A percentile compares a stretch with the other conserved stretches of the same genome.
Conservation (phyloP, 257 asterid species). For the Agastache rugosa region DNA sequence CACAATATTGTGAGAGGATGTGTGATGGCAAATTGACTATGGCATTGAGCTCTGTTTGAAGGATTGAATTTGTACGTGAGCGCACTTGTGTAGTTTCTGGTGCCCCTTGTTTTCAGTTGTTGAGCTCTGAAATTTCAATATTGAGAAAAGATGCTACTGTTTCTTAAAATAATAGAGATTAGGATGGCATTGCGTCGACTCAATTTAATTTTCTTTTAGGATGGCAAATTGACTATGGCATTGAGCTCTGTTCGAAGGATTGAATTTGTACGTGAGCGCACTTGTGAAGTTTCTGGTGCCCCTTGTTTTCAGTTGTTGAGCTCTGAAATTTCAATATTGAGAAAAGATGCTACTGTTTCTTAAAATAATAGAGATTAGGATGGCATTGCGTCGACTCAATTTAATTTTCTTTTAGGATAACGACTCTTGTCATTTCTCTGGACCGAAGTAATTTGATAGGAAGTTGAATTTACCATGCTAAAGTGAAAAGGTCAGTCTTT, state of each 20-base stretch:
- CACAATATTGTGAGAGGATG: background rate
- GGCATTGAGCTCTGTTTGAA: background rate
- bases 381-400: background rate
- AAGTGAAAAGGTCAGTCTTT: background rate
- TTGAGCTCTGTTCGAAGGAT: background rate
- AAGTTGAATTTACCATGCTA: background rate
- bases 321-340: background rate
- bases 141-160: background rate
- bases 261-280: background rate
- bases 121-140: background rate
- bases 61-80: background rate
- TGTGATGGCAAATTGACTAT: background rate
- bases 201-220: too few relatives aligned
- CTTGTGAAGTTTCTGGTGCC: background rate
- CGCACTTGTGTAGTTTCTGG: background rate
- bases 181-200: background rate
- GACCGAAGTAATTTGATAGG: background rate
- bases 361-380: background rate
- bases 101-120: background rate
- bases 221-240: background rate
- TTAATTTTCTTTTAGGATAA: too few relatives aligned
- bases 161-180: background rate
- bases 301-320: background rate
- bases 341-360: constrained; percentile 16
- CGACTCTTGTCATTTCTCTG: background rate